A percentile compares a stretch with the other conserved stretches of the same genome.
Evolutionary conservation across 306 rosid genomes (phyloP).

Genomic region (Vigna trinervia): DNA sequence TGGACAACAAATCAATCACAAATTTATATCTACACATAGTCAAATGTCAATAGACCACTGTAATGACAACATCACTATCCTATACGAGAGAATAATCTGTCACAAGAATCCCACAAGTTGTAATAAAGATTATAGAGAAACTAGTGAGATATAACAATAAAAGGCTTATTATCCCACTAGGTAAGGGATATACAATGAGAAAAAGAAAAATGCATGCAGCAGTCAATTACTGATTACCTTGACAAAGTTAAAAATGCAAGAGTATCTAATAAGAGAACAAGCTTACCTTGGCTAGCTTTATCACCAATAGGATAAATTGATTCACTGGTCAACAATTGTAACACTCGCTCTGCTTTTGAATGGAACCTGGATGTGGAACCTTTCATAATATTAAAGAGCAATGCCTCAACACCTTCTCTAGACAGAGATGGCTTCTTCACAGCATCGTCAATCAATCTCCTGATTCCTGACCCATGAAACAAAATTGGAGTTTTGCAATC

Average conservation of each 20-base stretch:
- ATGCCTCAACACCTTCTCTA: slow-evolving; percentile 67
- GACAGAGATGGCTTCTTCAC: slow-evolving; percentile 63
- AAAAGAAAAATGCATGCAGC: slow-evolving; percentile 12
- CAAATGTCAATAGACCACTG: slow-evolving; percentile 22
- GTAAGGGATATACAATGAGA: background rate
- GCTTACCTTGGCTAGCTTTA: slow-evolving; percentile 60
- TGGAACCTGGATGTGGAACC: slow-evolving; percentile 85
- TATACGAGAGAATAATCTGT: background rate
- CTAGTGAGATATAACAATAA: background rate
- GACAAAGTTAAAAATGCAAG: background rate
- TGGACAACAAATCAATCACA: slow-evolving; percentile 29
- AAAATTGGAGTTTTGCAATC: slow-evolving; percentile 17
- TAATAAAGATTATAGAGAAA: background rate
- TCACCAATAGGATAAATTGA: slow-evolving; percentile 52
- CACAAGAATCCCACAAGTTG: slow-evolving; percentile 2
- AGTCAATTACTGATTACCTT: slow-evolving; percentile 26
- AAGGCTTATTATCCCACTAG: background rate
- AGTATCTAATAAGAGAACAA: slow-evolving; percentile 41
- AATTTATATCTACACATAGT: slow-evolving; percentile 29
- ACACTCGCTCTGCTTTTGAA: slow-evolving; percentile 82
- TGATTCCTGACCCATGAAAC: slow-evolving; percentile 47
- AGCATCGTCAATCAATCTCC: slow-evolving; percentile 61
- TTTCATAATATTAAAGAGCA: slow-evolving; percentile 70
- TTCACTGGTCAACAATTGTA: slow-evolving; percentile 61
- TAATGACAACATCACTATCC: slow-evolving; percentile 23